Percentiles rank a stretch among this genome's conserved stretches.
phyloP scores from a whole-genome alignment of 2,329 filamentous ascomycete genomes.

The Plectosphaerella cucumerina region DNA sequence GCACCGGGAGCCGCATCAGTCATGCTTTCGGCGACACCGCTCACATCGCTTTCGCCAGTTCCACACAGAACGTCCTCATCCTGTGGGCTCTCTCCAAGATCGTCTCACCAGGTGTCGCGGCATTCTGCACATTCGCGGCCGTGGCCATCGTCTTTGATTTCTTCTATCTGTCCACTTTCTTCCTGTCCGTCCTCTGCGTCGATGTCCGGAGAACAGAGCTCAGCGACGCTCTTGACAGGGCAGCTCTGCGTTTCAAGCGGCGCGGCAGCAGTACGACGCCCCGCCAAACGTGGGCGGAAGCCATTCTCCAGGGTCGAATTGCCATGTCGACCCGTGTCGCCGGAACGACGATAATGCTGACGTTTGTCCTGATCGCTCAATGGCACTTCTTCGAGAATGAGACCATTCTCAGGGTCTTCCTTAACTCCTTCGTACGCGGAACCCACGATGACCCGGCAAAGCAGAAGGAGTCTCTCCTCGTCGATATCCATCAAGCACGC shows the following conservation, averaged over 20 bases:
- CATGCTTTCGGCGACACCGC: conserved; percentile 71
- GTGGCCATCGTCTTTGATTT: conserved; percentile 74
- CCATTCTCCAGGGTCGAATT: conserved; percentile 58
- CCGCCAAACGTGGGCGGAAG: conserved; percentile 54
- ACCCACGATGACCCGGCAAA: conserved; percentile 11
- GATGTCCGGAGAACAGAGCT: conserved; percentile 75
- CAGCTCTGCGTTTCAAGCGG: conserved; percentile 36
- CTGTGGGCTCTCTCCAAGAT: conserved; percentile 61
- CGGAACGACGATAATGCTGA: conserved; percentile 68
- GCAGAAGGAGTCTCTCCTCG: conserved; percentile 35
- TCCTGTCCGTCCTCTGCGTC: conserved; percentile 73
- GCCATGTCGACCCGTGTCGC: conserved; percentile 70
- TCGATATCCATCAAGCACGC: conserved; percentile 67
- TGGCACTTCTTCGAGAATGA: conserved; percentile 71
- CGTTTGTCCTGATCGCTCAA: conserved; percentile 69
- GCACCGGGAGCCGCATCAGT: conserved; percentile 64
- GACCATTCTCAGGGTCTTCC: conserved; percentile 32
- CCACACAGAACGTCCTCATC: conserved; percentile 64
- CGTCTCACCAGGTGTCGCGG: conserved; percentile 66
- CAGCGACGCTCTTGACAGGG: conserved; percentile 63
- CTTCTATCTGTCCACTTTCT: conserved; percentile 75
- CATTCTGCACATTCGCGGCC: conserved; percentile 72
- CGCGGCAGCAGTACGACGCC: conserved; percentile 16
- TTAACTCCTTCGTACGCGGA: conserved; percentile 9
- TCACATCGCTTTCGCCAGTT: conserved; percentile 63